Conservation (phyloP, 2,329 filamentous ascomycete species). For the Aspergillus niger region DNA sequence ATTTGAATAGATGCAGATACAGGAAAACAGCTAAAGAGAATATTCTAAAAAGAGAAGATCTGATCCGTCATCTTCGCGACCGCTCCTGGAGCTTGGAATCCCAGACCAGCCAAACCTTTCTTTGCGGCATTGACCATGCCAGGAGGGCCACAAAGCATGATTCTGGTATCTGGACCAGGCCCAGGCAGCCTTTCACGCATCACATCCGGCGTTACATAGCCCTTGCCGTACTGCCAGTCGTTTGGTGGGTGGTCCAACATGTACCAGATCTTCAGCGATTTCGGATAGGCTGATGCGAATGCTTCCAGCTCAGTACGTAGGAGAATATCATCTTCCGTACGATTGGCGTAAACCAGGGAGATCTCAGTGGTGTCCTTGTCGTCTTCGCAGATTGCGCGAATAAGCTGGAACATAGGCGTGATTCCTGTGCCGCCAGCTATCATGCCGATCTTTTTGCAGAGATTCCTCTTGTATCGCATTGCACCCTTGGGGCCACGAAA, state of each 20-base stretch:
- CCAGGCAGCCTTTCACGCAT: slow-evolving; percentile 54
- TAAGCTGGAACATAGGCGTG: slow-evolving; percentile 62
- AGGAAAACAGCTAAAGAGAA: too few species aligned
- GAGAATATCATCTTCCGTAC: slow-evolving; percentile 61
- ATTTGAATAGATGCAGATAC: too few species aligned
- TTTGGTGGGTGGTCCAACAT: slow-evolving; percentile 53
- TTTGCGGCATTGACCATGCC: slow-evolving; percentile 62
- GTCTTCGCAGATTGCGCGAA: slow-evolving; percentile 65
- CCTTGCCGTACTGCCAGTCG: slow-evolving; percentile 53
- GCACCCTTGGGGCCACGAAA: slow-evolving; percentile 42
- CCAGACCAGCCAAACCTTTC: slow-evolving; percentile 51
- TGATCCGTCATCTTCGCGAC: slow-evolving; percentile 57
- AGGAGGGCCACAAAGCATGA: slow-evolving; percentile 63
- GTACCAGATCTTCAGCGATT: slow-evolving; percentile 60
- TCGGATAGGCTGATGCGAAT: slow-evolving; percentile 54
- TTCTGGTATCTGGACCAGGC: slow-evolving; percentile 51
- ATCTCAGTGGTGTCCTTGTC: slow-evolving; percentile 59
- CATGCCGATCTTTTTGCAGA: slow-evolving; percentile 40
- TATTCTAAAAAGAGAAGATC: slow-evolving; percentile 54
- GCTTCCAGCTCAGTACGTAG: slow-evolving; percentile 58
- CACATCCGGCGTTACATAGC: slow-evolving; percentile 55
- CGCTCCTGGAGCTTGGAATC: slow-evolving; percentile 54
- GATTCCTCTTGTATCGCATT: slow-evolving; percentile 33
- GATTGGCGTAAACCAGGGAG: slow-evolving; percentile 62
- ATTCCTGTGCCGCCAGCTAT: slow-evolving; percentile 43